Percentiles rank a stretch among this genome's conserved stretches.
Evolutionary conservation across 2,329 filamentous ascomycete species (phyloP).

Genomic region (Alternaria incomplexa): DNA sequence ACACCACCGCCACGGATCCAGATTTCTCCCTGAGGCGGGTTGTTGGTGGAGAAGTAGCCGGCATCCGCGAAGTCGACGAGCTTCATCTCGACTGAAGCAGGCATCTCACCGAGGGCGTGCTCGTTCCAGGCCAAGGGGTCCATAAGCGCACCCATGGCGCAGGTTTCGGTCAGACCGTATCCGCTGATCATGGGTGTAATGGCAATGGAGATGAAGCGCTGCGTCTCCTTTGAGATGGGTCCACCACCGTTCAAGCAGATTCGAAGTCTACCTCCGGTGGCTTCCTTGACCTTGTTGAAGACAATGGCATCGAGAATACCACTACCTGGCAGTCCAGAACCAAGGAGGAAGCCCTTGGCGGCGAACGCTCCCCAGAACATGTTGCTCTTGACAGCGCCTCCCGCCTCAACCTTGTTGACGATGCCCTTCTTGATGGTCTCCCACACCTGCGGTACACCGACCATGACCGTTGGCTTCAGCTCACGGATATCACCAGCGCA

Average conservation of each 20-base stretch:
- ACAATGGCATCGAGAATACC: conserved; percentile 79
- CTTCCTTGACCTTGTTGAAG: conserved; percentile 89
- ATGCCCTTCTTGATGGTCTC: conserved; percentile 97
- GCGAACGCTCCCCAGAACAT: conserved; percentile 76
- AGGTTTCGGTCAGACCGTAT: conserved; percentile 94
- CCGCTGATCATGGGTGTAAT: conserved; percentile 93
- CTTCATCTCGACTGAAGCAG: conserved; percentile 83
- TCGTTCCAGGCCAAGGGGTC: conserved; percentile 86
- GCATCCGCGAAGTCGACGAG: conserved; percentile 88
- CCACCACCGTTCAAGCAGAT: conserved; percentile 95
- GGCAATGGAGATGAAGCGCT: conserved; percentile 88
- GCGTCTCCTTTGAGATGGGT: conserved; percentile 84
- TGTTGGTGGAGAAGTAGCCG: conserved; percentile 78
- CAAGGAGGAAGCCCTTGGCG: conserved; percentile 66
- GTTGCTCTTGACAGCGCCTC: conserved; percentile 72
- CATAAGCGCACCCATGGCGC: conserved; percentile 80
- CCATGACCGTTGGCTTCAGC: conserved; percentile 84
- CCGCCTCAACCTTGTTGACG: conserved; percentile 74
- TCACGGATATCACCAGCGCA: conserved; percentile 94
- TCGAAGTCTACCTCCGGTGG: conserved; percentile 85
- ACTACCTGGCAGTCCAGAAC: conserved; percentile 67
- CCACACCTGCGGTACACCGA: conserved; percentile 96
- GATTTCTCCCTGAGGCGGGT: conserved; percentile 88
- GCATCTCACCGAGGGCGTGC: conserved; percentile 76
- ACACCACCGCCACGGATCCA: conserved; percentile 82